Percentiles rank a stretch among this genome's conserved stretches.
phyloP scores from a whole-genome alignment of 1,139 yeast genomes.

The Yamadazyma diddensiae region DNA sequence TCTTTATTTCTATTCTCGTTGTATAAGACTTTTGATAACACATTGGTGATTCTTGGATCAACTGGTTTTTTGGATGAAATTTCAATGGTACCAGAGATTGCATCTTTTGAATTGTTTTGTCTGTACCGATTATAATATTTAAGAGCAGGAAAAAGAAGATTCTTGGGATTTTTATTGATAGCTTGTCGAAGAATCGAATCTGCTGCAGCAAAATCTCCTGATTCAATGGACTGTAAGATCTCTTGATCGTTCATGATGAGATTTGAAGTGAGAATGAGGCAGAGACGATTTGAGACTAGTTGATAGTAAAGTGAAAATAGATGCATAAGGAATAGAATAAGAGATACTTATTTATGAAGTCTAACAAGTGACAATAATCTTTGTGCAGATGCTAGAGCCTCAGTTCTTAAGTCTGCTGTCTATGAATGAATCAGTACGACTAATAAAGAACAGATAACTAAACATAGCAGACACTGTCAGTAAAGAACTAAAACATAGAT shows the following conservation, averaged over 20 bases:
- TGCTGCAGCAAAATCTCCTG: conserved; percentile 56
- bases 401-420: too few species aligned
- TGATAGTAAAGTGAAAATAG: too few species aligned
- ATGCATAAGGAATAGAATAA: too few species aligned
- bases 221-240: conserved; percentile 39
- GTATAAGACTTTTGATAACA: conserved; percentile 40
- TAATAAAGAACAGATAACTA: too few species aligned
- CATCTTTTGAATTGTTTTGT: conserved; percentile 43
- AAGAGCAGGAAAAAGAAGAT: conserved; percentile 52
- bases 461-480: too few species aligned
- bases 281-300: too few species aligned
- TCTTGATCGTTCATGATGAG: conserved; percentile 12
- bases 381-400: too few species aligned
- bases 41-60: conserved; percentile 51
- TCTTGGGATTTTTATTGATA: conserved; percentile 53
- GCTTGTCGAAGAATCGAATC: conserved; percentile 47
- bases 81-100: conserved; percentile 39
- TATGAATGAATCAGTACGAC: too few species aligned
- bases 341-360: too few species aligned
- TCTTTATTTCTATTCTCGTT: conserved; percentile 33
- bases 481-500: too few species aligned
- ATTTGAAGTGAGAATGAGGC: conserved; percentile 1
- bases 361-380: too few species aligned
- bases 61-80: conserved; percentile 48
- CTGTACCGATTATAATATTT: conserved; percentile 41